Conservation (phyloP, 257 asterid species). For the Buddleja alternifolia region DNA sequence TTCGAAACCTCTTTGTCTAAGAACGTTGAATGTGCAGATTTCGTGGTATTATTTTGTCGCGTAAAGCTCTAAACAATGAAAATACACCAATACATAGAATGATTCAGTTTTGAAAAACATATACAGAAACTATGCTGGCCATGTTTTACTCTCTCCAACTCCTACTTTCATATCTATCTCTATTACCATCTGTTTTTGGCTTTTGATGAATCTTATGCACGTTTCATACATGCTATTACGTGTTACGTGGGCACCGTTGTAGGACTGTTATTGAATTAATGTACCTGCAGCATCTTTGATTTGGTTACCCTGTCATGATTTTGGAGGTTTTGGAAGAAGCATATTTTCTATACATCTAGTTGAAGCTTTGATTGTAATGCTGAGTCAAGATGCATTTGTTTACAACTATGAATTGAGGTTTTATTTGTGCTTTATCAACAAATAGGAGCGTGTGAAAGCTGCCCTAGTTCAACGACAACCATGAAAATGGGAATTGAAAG, state of each 20-base stretch:
- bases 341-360: neutral
- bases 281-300: neutral
- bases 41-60: neutral
- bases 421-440: constrained; percentile 7
- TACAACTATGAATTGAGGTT: constrained; percentile 17
- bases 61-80: neutral
- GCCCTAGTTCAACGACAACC: constrained; percentile 93
- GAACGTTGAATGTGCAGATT: neutral
- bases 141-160: neutral
- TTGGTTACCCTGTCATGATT: neutral
- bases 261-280: neutral
- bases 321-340: constrained; percentile 6
- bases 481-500: constrained; percentile 92
- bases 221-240: neutral
- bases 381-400: neutral
- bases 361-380: constrained; percentile 3
- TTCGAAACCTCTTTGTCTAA: neutral
- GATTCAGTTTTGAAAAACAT: neutral
- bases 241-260: too few species aligned
- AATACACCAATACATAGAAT: neutral
- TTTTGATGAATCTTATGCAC: neutral
- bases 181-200: neutral
- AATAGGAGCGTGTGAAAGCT: constrained; percentile 83
- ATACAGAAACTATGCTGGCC: neutral
- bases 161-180: neutral